Evolutionary conservation across 2,329 filamentous ascomycete species (phyloP).

Genomic region (Colletotrichum aenigma): DNA sequence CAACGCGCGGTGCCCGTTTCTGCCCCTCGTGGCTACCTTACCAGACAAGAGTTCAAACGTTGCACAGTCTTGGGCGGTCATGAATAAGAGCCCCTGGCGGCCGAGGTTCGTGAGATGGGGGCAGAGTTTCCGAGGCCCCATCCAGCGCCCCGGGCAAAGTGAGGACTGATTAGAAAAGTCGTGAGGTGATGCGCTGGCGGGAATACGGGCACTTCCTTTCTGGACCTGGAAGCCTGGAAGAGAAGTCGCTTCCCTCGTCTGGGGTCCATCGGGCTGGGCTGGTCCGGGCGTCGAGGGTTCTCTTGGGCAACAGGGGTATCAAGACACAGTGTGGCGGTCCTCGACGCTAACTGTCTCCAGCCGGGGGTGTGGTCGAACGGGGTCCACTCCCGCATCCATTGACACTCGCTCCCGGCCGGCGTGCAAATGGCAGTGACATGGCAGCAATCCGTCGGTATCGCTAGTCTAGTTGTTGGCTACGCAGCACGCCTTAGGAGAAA

Average conservation of each 20-base stretch:
- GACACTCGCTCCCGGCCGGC: neutral
- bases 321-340: neutral
- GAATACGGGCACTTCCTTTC: neutral
- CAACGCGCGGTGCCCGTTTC: neutral
- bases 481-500: neutral
- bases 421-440: neutral
- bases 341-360: neutral
- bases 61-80: neutral
- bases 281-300: conserved; percentile 1
- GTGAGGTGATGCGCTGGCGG: neutral
- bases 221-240: neutral
- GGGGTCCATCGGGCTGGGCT: neutral
- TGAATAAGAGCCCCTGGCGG: neutral
- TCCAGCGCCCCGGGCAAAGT: neutral
- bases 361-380: neutral
- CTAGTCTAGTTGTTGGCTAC: neutral
- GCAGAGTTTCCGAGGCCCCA: neutral
- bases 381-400: conserved; percentile 2
- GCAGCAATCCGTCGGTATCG: neutral
- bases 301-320: neutral
- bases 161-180: neutral
- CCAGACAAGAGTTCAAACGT: neutral
- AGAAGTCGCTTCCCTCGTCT: neutral
- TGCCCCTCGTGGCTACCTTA: neutral
- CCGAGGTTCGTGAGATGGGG: neutral